These are phyloP conservation scores for Persicaria maculosa DNA, from an alignment of 148 eudicot genomes.

Conservation along the genomic window DNA sequence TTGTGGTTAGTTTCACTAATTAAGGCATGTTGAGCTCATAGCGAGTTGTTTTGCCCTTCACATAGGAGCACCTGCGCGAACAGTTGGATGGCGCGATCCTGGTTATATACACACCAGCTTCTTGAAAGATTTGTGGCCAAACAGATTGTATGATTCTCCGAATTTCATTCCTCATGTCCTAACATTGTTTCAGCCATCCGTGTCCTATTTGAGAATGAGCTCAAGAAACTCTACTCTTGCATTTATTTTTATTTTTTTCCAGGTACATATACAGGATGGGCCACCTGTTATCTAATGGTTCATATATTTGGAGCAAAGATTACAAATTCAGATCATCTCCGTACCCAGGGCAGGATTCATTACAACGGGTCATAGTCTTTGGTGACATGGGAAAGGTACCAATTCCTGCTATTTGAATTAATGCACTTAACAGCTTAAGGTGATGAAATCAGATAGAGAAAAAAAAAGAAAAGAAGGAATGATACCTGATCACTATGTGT, in stretches of 20 bases:
- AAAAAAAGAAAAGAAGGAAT: not conserved
- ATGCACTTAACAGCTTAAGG: not conserved
- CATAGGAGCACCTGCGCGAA: slow-evolving; percentile 86
- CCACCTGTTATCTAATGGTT: slow-evolving; percentile 53
- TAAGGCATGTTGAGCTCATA: not conserved
- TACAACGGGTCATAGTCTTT: slow-evolving; percentile 71
- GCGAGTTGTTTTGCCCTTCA: not conserved
- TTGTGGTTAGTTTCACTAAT: not conserved
- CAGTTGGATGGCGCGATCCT: slow-evolving; percentile 98
- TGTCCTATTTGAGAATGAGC: not conserved
- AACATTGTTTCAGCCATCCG: not conserved
- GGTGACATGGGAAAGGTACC: slow-evolving; percentile 98
- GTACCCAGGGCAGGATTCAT: slow-evolving; percentile 77
- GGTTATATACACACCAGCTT: slow-evolving; percentile 95
- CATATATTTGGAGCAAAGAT: slow-evolving; percentile 61
- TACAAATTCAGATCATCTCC: slow-evolving; percentile 76
- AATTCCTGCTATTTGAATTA: not conserved
- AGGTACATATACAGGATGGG: slow-evolving; percentile 79
- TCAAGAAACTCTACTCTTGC: not conserved
- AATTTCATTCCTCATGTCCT: not conserved
- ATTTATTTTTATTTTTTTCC: slow-evolving; percentile 7
- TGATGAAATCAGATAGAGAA: not conserved
- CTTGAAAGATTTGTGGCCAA: slow-evolving; percentile 84
- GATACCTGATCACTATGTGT: not conserved
- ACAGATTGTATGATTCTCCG: slow-evolving; percentile 34